Percentiles rank a stretch among this genome's conserved stretches.
Evolutionary conservation across 2,329 filamentous ascomycete genomes (phyloP).

Genomic region (Alternaria alternata): DNA sequence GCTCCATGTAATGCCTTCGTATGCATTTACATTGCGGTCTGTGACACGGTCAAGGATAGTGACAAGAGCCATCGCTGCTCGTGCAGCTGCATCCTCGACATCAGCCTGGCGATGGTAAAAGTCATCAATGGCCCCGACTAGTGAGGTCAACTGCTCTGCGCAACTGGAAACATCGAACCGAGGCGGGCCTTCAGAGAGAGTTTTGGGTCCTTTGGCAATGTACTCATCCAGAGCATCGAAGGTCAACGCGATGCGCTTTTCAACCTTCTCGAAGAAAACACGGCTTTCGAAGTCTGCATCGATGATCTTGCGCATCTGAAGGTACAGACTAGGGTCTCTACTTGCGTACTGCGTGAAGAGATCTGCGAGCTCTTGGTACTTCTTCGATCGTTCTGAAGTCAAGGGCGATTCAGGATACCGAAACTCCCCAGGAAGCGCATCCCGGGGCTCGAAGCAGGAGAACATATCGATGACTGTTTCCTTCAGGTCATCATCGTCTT

Average conservation of each 20-base stretch:
- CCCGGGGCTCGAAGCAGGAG: slow-evolving; percentile 48
- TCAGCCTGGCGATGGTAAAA: slow-evolving; percentile 36
- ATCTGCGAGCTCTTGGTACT: slow-evolving; percentile 41
- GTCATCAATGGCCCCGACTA: slow-evolving; percentile 40
- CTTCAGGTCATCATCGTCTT: slow-evolving; percentile 42
- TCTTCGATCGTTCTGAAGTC: slow-evolving; percentile 40
- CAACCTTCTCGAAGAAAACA: slow-evolving; percentile 48
- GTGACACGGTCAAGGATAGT: slow-evolving; percentile 45
- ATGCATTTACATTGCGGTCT: slow-evolving; percentile 44
- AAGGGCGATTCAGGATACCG: slow-evolving; percentile 35
- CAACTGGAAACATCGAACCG: slow-evolving; percentile 40
- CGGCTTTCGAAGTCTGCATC: slow-evolving; percentile 43
- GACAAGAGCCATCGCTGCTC: slow-evolving; percentile 42
- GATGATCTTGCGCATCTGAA: slow-evolving; percentile 40
- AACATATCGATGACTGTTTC: slow-evolving; percentile 46
- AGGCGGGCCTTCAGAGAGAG: slow-evolving; percentile 30
- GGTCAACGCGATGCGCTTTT: slow-evolving; percentile 36
- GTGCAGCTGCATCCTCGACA: slow-evolving; percentile 33
- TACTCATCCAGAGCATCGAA: slow-evolving; percentile 45
- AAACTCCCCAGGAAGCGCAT: slow-evolving; percentile 46
- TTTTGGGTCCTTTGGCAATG: slow-evolving; percentile 37
- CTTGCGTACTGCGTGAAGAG: slow-evolving; percentile 42
- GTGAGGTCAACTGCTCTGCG: slow-evolving; percentile 37
- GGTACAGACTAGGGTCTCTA: slow-evolving; percentile 37
- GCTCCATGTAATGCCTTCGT: slow-evolving; percentile 40